These are phyloP conservation scores for Lachnellula occidentalis DNA, from an alignment of 2,329 filamentous ascomycete species.

Conservation along the genomic window DNA sequence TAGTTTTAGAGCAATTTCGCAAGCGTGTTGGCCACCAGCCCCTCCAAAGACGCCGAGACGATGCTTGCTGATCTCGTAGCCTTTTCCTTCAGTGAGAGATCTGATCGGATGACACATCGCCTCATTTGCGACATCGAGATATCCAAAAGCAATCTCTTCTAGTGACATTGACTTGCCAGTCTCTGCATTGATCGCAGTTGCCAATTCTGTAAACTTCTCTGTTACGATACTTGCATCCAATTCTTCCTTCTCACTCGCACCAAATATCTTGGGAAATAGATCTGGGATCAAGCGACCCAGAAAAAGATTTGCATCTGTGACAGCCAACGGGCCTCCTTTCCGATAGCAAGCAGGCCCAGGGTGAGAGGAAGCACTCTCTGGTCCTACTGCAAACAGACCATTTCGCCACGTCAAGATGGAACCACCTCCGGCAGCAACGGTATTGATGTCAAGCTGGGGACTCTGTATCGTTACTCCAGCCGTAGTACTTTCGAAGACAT, in stretches of 20 bases:
- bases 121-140: constrained; percentile 83
- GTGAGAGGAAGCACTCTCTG: constrained; percentile 63
- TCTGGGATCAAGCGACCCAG: constrained; percentile 77
- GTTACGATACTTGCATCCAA: constrained; percentile 65
- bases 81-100: constrained; percentile 83
- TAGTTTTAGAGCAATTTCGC: constrained; percentile 75
- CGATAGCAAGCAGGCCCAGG: constrained; percentile 86
- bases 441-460: constrained; percentile 76
- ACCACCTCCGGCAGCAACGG: constrained; percentile 38
- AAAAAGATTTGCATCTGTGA: constrained; percentile 84
- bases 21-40: constrained; percentile 84
- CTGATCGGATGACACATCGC: constrained; percentile 86
- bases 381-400: constrained; percentile 64
- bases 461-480: constrained; percentile 73
- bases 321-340: constrained; percentile 79
- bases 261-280: constrained; percentile 71
- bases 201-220: constrained; percentile 67
- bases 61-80: constrained; percentile 81
- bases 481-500: constrained; percentile 71
- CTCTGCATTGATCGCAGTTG: constrained; percentile 63
- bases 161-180: constrained; percentile 52
- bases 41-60: constrained; percentile 84
- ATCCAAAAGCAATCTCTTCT: constrained; percentile 55
- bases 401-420: constrained; percentile 59
- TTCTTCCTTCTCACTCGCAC: no score